Evolutionary conservation across 2,329 filamentous ascomycete species (phyloP).

Genomic region (Hypomyces rosellus): DNA sequence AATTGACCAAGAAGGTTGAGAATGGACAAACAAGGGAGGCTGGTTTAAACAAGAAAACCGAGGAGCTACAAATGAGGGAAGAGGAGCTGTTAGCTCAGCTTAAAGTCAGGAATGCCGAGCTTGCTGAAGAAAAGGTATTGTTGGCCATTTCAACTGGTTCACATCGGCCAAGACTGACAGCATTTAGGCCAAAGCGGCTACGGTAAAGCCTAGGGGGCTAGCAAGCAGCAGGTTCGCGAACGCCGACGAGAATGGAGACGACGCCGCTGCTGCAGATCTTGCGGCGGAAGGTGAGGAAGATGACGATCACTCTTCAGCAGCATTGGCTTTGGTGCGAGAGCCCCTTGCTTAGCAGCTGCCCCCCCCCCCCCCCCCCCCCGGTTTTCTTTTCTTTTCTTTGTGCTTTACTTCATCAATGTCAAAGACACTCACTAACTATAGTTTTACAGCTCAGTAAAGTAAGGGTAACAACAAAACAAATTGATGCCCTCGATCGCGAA

Average conservation of each 20-base stretch:
- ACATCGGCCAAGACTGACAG: not conserved
- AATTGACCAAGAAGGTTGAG: constrained; percentile 38
- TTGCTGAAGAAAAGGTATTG: constrained; percentile 53
- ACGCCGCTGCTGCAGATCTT: constrained; percentile 28
- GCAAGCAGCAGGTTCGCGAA: constrained; percentile 49
- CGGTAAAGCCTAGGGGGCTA: constrained; percentile 43
- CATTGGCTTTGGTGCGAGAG: constrained; percentile 60
- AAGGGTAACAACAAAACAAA: constrained; percentile 40
- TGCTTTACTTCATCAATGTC: constrained; percentile 15
- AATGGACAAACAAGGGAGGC: not conserved
- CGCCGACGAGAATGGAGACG: constrained; percentile 29
- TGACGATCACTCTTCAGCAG: constrained; percentile 54
- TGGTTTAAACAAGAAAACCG: constrained; percentile 42
- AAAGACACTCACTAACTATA: constrained; percentile 15
- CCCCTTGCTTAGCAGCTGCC: constrained; percentile 38
- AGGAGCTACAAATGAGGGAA: constrained; percentile 43
- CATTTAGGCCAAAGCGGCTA: constrained; percentile 38
- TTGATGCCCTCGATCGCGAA: constrained; percentile 49
- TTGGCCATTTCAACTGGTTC: not conserved
- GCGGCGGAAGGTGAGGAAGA: constrained; percentile 53
- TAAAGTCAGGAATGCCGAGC: constrained; percentile 58
- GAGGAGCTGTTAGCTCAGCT: constrained; percentile 48
- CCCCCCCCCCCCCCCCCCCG: not conserved
- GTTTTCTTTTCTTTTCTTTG: constrained; percentile 14
- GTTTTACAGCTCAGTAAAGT: constrained; percentile 37